phyloP scores from a whole-genome alignment of 2,329 filamentous ascomycete species.

The Pseudogymnoascus sp. region DNA sequence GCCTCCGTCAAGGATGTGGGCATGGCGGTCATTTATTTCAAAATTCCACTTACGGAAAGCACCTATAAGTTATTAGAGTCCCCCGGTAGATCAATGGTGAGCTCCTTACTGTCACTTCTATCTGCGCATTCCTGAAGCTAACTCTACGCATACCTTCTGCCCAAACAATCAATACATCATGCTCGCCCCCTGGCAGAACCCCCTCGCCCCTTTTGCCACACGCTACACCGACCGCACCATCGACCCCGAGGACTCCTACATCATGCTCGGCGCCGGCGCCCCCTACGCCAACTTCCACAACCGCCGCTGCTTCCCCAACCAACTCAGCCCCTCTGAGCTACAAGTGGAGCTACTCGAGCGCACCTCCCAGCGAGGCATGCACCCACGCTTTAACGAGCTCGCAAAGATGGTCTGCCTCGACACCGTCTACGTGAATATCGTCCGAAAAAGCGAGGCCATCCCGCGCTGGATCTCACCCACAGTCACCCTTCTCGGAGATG shows the following conservation, averaged over 20 bases:
- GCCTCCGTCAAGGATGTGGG: conserved; percentile 16
- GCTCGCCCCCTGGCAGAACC: conserved; percentile 24
- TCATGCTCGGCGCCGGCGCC: conserved; percentile 25
- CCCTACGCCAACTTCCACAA: conserved; percentile 20
- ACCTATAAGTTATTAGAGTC: background rate
- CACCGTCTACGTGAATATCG: conserved; percentile 21
- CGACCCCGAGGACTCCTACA: conserved; percentile 23
- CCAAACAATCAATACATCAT: conserved; percentile 24
- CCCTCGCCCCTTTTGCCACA: conserved; percentile 19
- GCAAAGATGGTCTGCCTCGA: conserved; percentile 19
- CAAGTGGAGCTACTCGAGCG: conserved; percentile 20
- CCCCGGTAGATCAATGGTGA: background rate
- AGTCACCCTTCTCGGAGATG: conserved; percentile 24
- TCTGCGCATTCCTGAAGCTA: background rate
- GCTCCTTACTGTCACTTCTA: background rate
- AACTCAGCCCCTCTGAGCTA: conserved; percentile 20
- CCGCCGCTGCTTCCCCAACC: conserved; percentile 16
- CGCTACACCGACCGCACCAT: conserved; percentile 19
- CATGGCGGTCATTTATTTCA: conserved; percentile 26
- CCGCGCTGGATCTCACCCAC: conserved; percentile 18
- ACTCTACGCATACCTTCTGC: conserved; percentile 19
- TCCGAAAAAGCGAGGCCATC: conserved; percentile 21
- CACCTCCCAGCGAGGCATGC: conserved; percentile 23
- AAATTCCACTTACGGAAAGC: conserved; percentile 22
- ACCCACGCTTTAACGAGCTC: conserved; percentile 19